phyloP scores from a whole-genome alignment of 441 rosid genomes.

The Erodium texanum region DNA sequence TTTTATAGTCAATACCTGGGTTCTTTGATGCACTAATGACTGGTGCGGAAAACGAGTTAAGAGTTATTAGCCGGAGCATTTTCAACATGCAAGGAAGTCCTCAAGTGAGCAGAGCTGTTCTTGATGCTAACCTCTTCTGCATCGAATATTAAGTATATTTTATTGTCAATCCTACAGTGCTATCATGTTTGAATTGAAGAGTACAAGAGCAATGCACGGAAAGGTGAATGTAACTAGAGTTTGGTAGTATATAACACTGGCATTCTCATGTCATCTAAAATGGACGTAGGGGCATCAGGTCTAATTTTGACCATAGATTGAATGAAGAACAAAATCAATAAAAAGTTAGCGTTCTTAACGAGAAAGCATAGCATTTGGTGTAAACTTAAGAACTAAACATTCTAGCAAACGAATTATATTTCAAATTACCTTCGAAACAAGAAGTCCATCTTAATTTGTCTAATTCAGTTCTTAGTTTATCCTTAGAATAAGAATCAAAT shows the following conservation, averaged over 20 bases:
- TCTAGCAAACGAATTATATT: background rate
- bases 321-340: constrained; percentile 2
- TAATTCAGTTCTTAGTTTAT: constrained; percentile 16
- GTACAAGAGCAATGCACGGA: background rate
- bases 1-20: constrained; percentile 17
- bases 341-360: background rate
- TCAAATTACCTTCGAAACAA: constrained; percentile 25
- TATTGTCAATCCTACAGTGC: background rate
- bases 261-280: constrained; percentile 1
- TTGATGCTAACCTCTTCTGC: constrained; percentile 27
- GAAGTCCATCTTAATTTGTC: constrained; percentile 20
- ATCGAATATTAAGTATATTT: constrained; percentile 10
- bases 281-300: background rate
- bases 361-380: background rate
- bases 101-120: constrained; percentile 18
- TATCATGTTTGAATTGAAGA: background rate
- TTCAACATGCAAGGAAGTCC: constrained; percentile 23
- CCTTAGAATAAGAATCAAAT: constrained; percentile 16
- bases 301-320: background rate
- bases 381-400: background rate
- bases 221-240: background rate
- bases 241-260: background rate
- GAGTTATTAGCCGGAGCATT: constrained; percentile 13
- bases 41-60: constrained; percentile 16
- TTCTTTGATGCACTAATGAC: constrained; percentile 16